Base-by-base conservation (phyloP, 768 basidiomycete genomes). In the Chalciporus piperatus region DNA sequence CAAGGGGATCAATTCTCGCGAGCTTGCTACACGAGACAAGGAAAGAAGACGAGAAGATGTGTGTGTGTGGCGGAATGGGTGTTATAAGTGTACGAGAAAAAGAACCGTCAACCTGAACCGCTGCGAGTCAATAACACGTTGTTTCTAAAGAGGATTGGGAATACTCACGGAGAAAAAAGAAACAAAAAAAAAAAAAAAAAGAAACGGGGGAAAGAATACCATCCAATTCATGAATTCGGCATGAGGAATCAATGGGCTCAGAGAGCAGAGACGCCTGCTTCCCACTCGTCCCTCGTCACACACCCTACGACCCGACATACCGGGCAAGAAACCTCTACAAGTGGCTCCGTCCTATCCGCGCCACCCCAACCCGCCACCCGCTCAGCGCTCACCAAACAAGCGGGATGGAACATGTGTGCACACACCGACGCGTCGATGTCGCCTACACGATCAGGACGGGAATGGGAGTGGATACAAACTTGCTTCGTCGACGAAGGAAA, bases 311-410 rank as follows among this genome's bases (percentile, higher is more conserved):
- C 76, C 43, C 87, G 67, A 60, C 89, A 92, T 7, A 86, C 77
- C 1, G 87, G 84, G 65, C 89, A 91, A 16, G 80, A 79, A n/a
- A 89, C 85, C 62, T 86, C 81, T 0, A 89, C 81, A 19, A 62
- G 61, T 13, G 63, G 66, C 20, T 62, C 66, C 41, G 72, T 66
- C 48, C 64, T 67, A 30, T 71, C 75, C 47, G 79, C 76, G 12
- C 72, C 76, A 20, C 83, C 85, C 70, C 78, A 79, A n/a, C 84
- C 73, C 12, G 84, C 79, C 14, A 74, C 84, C 54, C 81, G 82
- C 74, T 72, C 88, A 53, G 77, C 83, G 69, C 64, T 78, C 42
- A 92, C 87, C 37, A 92, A 62, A 67, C 89, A 92, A 48, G 80
- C 66, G 9, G 81, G 76, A 60, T 92, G 89, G 76, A 91, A 91